Evolutionary conservation across 129 eudicot species (phyloP).

Genomic region (Smallanthus sonchifolius): DNA sequence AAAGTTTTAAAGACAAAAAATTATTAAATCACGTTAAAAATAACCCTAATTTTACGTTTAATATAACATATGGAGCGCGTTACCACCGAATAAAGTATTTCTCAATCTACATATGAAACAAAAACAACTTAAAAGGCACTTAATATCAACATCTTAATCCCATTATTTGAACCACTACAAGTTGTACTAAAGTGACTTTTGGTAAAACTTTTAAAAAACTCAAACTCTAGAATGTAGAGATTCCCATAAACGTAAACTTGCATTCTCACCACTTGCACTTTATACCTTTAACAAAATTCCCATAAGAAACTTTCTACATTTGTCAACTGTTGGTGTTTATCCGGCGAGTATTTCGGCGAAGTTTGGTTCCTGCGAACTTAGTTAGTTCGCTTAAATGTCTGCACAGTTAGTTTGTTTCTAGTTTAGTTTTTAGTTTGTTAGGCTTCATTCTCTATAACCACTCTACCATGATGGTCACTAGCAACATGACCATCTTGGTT

Average conservation of each 20-base stretch:
- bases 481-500: not conserved
- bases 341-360: too few species aligned
- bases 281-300: slow-evolving; percentile 13
- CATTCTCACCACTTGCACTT: slow-evolving; percentile 20
- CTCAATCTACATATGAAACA: slow-evolving; percentile 22
- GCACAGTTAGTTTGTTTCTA: too few species aligned
- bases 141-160: slow-evolving; percentile 27
- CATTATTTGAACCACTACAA: slow-evolving; percentile 18
- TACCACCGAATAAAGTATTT: slow-evolving; percentile 13
- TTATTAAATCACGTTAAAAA: not conserved
- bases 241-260: slow-evolving; percentile 18
- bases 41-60: not conserved
- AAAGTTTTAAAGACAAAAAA: not conserved
- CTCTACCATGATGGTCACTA: slow-evolving; percentile 12
- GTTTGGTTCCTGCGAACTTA: too few species aligned
- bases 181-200: slow-evolving; percentile 22
- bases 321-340: too few species aligned
- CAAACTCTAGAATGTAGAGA: slow-evolving; percentile 16
- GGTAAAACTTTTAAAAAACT: slow-evolving; percentile 18
- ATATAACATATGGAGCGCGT: not conserved
- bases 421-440: too few species aligned
- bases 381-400: too few species aligned
- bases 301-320: not conserved
- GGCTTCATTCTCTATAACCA: too few species aligned
- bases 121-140: slow-evolving; percentile 33